Evolutionary conservation across 2,329 filamentous ascomycete genomes (phyloP).

Genomic region (Cordyceps fumosorosea): DNA sequence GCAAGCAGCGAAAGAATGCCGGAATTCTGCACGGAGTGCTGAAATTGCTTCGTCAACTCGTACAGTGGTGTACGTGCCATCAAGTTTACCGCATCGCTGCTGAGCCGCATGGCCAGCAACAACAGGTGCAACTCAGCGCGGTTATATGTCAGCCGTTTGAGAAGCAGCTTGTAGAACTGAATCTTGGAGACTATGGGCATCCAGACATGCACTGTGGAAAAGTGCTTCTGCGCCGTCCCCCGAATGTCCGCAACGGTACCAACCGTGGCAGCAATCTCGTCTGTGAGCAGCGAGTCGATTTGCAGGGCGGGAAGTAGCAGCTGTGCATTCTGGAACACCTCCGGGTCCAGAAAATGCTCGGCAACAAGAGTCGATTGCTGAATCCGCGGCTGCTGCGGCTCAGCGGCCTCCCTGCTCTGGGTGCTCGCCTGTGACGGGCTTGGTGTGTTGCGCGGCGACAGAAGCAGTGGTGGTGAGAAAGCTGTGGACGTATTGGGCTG

Average conservation of each 20-base stretch:
- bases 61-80: slow-evolving; percentile 9
- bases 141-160: slow-evolving; percentile 7
- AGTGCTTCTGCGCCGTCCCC: slow-evolving; percentile 9
- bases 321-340: slow-evolving; percentile 2
- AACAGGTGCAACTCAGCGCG: slow-evolving; percentile 11
- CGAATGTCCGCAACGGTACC: slow-evolving; percentile 14
- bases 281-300: slow-evolving; percentile 1
- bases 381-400: not conserved
- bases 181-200: slow-evolving; percentile 15
- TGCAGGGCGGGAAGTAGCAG: not conserved
- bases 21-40: slow-evolving; percentile 6
- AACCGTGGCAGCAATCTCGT: not conserved
- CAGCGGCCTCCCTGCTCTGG: not conserved
- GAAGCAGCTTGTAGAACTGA: slow-evolving; percentile 8
- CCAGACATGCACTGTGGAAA: slow-evolving; percentile 15
- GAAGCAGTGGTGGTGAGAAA: not conserved
- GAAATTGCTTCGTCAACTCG: slow-evolving; percentile 13
- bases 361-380: not conserved
- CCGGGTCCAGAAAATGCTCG: slow-evolving; percentile 1
- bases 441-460: not conserved
- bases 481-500: not conserved
- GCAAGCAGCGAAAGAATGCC: slow-evolving; percentile 13
- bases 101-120: slow-evolving; percentile 13
- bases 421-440: slow-evolving; percentile 7
- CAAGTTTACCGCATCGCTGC: not conserved